phyloP scores from a whole-genome alignment of 2,329 filamentous ascomycete species.

The Fusarium humuli region DNA sequence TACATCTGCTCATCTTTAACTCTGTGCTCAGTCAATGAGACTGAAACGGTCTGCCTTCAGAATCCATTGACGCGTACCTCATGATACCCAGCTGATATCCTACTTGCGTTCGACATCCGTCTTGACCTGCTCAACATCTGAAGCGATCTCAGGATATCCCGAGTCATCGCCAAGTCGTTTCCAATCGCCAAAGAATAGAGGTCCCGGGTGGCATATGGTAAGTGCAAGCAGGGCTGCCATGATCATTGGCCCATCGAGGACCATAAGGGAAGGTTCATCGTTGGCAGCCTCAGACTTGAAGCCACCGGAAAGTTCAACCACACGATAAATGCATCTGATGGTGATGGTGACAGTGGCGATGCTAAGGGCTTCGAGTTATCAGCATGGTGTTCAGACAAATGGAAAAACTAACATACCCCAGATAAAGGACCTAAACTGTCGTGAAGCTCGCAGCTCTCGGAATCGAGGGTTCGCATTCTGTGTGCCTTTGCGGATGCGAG shows the following conservation, averaged over 20 bases:
- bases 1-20: neutral
- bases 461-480: conserved; percentile 4
- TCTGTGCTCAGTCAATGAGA: no score
- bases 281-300: conserved; percentile 34
- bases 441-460: conserved; percentile 2
- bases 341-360: conserved; percentile 5
- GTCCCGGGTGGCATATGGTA: conserved; percentile 27
- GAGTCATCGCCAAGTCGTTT: neutral
- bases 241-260: conserved; percentile 38
- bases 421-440: conserved; percentile 12
- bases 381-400: neutral
- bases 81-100: no score
- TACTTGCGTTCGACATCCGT: neutral
- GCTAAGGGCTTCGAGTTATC: neutral
- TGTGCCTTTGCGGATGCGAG: neutral
- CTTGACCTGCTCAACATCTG: neutral
- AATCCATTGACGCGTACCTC: no score
- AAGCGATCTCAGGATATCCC: neutral
- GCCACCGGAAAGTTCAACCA: conserved; percentile 31
- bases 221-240: conserved; percentile 24
- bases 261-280: conserved; percentile 34
- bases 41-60: neutral
- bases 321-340: conserved; percentile 32
- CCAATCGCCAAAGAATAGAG: conserved; percentile 1
- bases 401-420: neutral